A percentile compares a stretch with the other conserved stretches of the same genome.
Evolutionary conservation across 495 filamentous ascomycete species (phyloP).

Genomic region (Talaromyces liani): DNA sequence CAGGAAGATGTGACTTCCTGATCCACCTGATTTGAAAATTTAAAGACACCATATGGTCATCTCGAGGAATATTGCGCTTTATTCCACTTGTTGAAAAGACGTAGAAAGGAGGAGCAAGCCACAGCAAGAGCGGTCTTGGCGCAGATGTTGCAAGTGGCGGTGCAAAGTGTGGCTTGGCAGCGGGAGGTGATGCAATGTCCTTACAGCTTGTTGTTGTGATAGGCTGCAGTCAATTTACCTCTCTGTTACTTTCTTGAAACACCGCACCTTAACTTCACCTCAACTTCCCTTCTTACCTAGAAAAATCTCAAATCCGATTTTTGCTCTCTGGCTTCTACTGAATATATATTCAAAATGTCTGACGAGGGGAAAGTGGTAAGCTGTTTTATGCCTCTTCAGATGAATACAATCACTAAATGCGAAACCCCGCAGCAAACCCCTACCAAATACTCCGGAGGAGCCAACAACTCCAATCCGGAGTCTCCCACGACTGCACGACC

Average conservation of each 20-base stretch:
- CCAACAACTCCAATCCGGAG: constrained; percentile 48
- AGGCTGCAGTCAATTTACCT: neutral
- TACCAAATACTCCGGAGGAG: constrained; percentile 25
- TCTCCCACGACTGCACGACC: constrained; percentile 79
- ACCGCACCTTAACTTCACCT: neutral
- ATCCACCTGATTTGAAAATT: neutral
- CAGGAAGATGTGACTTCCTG: neutral
- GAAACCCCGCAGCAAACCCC: constrained; percentile 20
- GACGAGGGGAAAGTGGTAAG: constrained; percentile 10
- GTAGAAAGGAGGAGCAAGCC: neutral
- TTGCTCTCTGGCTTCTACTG: neutral
- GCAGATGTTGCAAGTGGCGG: neutral
- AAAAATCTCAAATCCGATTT: neutral
- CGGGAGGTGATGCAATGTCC: neutral
- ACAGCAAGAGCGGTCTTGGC: neutral
- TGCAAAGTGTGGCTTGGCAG: neutral
- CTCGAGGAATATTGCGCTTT: neutral
- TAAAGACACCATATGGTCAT: neutral
- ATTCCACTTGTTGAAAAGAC: neutral
- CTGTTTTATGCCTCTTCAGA: neutral
- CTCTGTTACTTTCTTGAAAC: neutral
- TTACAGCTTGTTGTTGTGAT: neutral
- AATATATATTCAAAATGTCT: neutral
- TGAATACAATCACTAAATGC: neutral
- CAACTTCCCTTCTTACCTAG: neutral